A percentile compares a stretch with the other conserved stretches of the same genome.
Conservation (phyloP, 2,329 filamentous ascomycete genomes). For the Thielaviopsis ethacetica region DNA sequence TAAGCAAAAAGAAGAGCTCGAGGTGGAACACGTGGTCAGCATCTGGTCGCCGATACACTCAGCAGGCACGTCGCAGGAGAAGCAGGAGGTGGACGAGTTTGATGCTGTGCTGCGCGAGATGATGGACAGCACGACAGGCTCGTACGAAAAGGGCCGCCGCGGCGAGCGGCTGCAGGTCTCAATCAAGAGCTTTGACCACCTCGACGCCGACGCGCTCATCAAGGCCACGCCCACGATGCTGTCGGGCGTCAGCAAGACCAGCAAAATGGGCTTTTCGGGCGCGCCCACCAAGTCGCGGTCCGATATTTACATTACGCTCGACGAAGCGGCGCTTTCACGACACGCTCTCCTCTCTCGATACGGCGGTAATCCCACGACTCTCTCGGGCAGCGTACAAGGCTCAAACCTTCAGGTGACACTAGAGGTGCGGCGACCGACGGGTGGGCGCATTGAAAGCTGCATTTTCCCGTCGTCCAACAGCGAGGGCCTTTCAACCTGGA, state of each 20-base stretch:
- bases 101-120: constrained; percentile 57
- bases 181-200: constrained; percentile 58
- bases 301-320: constrained; percentile 85
- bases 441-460: constrained; percentile 72
- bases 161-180: constrained; percentile 68
- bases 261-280: constrained; percentile 84
- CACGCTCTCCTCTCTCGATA: constrained; percentile 55
- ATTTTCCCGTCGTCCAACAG: constrained; percentile 78
- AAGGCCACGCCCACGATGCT: constrained; percentile 77
- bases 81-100: constrained; percentile 48
- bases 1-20: constrained; percentile 49
- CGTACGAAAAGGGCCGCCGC: constrained; percentile 54
- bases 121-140: constrained; percentile 55
- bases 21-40: constrained; percentile 58
- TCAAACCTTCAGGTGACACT: constrained; percentile 74
- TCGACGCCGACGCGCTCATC: constrained; percentile 66
- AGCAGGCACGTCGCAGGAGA: constrained; percentile 34
- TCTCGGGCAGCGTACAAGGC: constrained; percentile 44
- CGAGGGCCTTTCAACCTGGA: constrained; percentile 67
- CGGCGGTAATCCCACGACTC: constrained; percentile 57
- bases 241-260: constrained; percentile 63
- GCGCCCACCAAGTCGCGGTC: constrained; percentile 77
- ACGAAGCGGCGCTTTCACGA: constrained; percentile 59
- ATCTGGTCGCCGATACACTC: constrained; percentile 55
- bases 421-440: constrained; percentile 65